These are phyloP conservation scores for Saccharomycopsis hybrid DNA, from an alignment of 1,139 yeast genomes.

Conservation along the genomic window DNA sequence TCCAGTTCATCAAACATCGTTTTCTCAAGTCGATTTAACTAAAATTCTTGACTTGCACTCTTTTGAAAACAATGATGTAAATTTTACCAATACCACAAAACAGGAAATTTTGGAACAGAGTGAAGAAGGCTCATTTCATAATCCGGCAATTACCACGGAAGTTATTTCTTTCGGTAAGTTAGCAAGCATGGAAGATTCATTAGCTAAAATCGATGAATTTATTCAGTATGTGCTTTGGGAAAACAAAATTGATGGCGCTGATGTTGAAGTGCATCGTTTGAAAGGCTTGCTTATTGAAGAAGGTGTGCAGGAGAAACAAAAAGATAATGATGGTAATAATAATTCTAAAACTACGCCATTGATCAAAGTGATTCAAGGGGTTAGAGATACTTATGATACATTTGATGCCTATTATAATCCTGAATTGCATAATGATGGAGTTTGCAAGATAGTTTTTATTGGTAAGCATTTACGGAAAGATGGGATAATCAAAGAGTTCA, in stretches of 20 bases:
- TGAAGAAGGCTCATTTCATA: conserved; percentile 34
- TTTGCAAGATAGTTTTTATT: conserved; percentile 67
- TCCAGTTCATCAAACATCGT: conserved; percentile 60
- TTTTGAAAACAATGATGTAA: conserved; percentile 41
- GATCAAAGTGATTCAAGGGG: conserved; percentile 84
- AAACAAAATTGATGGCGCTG: conserved; percentile 34
- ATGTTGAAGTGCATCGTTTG: conserved; percentile 68
- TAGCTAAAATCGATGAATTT: conserved; percentile 47
- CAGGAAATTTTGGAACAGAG: not conserved
- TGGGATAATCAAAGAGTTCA: conserved; percentile 28
- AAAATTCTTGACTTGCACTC: conserved; percentile 75
- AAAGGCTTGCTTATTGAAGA: conserved; percentile 62
- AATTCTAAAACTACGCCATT: conserved; percentile 22
- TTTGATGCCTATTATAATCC: conserved; percentile 42
- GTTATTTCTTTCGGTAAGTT: conserved; percentile 48
- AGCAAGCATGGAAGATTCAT: conserved; percentile 25
- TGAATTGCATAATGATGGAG: conserved; percentile 32
- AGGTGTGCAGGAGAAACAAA: not conserved
- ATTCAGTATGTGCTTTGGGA: conserved; percentile 72
- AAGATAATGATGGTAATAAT: not conserved
- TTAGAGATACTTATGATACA: conserved; percentile 83
- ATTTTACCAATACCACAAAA: not conserved
- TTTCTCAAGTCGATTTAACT: conserved; percentile 61
- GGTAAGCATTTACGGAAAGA: conserved; percentile 54
- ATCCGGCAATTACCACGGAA: conserved; percentile 59